Evolutionary conservation across 1,284 basidiomycete genomes (phyloP).

Genomic region (Cryptococcus wingfieldii): DNA sequence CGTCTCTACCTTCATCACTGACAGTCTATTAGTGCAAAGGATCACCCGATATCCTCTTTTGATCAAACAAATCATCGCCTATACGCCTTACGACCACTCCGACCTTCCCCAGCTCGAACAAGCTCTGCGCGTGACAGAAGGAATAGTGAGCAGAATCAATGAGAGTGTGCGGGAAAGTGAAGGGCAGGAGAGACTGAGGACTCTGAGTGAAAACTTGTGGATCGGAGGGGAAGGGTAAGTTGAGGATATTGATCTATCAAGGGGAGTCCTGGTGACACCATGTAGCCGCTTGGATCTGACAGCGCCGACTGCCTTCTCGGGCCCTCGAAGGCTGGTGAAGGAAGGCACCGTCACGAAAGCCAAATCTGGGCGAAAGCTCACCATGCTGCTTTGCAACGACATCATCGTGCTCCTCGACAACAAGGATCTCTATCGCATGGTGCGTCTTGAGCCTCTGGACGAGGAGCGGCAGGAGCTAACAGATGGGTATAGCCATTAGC

Average conservation of each 20-base stretch:
- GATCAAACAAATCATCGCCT: conserved; percentile 76
- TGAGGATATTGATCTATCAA: neutral
- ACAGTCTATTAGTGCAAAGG: conserved; percentile 70
- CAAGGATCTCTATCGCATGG: conserved; percentile 73
- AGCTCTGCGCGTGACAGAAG: conserved; percentile 64
- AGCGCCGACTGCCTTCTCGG: conserved; percentile 75
- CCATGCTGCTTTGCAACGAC: conserved; percentile 73
- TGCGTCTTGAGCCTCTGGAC: conserved; percentile 50
- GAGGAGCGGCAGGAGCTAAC: conserved; percentile 66
- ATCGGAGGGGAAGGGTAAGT: conserved; percentile 71
- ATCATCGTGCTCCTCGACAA: conserved; percentile 72
- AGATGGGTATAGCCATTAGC: conserved; percentile 36
- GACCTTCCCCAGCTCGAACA: conserved; percentile 55
- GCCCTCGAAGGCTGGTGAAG: conserved; percentile 66
- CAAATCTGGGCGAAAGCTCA: conserved; percentile 75
- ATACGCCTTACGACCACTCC: conserved; percentile 59
- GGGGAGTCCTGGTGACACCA: neutral
- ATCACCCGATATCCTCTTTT: conserved; percentile 87
- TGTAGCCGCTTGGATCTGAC: conserved; percentile 79
- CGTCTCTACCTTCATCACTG: neutral
- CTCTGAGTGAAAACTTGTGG: conserved; percentile 74
- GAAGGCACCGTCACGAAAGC: conserved; percentile 75
- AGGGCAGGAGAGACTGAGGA: conserved; percentile 64
- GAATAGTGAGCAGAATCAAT: conserved; percentile 74
- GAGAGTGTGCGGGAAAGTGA: conserved; percentile 85